Percentiles rank a stretch among this genome's conserved stretches.
Evolutionary conservation across 2,329 filamentous ascomycete species (phyloP).

Genomic region (Zasmidium angulare): DNA sequence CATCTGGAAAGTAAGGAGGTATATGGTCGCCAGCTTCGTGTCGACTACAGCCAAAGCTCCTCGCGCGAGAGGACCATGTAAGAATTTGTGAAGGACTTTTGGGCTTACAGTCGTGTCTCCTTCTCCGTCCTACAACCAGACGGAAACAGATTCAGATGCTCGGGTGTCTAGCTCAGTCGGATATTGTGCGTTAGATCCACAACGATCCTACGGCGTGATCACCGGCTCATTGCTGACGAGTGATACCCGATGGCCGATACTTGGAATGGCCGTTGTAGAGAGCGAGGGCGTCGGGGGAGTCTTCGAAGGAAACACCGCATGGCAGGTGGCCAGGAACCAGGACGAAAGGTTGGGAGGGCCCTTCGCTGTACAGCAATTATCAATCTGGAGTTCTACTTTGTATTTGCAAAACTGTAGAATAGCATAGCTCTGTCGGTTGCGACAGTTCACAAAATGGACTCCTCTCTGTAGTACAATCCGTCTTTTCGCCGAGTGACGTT

Average conservation of each 20-base stretch:
- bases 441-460: neutral
- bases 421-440: neutral
- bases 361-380: neutral
- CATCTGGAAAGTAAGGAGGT: constrained; percentile 57
- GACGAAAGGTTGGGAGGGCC: neutral
- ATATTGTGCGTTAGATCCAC: too few species aligned
- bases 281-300: too few species aligned
- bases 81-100: neutral
- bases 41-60: constrained; percentile 57
- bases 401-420: constrained; percentile 10
- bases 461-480: neutral
- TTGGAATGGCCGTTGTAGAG: too few species aligned
- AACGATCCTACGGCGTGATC: too few species aligned
- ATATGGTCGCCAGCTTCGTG: constrained; percentile 64
- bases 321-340: neutral
- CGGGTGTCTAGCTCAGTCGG: too few species aligned
- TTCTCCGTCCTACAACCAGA: too few species aligned
- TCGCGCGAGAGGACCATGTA: constrained; percentile 1
- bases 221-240: too few species aligned
- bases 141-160: too few species aligned
- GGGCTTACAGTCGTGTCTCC: too few species aligned
- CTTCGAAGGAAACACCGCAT: neutral
- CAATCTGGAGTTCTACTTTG: constrained; percentile 1
- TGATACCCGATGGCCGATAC: too few species aligned
- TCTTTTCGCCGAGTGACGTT: neutral